Base-by-base conservation (phyloP, 129 eudicot species). In the Arctium minus region DNA sequence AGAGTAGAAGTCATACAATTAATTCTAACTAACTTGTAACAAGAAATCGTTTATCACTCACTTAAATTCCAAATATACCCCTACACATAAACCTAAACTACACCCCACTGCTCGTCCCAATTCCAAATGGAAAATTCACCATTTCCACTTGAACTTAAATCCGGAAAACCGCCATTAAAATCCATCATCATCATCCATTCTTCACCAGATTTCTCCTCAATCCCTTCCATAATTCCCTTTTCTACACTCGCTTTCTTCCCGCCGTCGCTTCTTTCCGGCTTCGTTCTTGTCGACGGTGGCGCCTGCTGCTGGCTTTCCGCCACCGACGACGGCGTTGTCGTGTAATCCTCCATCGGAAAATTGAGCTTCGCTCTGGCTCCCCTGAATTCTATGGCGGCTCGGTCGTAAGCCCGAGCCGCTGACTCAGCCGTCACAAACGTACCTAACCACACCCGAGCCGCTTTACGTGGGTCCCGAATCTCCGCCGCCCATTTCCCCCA, bases 401-500 rank as follows among this genome's bases (percentile, higher is more conserved):
- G 56, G 38, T 92, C 97, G 37, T 92, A 92, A 48, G 97, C 97
- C 15, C 93, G 74, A 5, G 97, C 97, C 4, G 97, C 97, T 35
- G 87, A 93, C 44, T 88, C 97, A 6, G 91, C 97, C 0, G 94
- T 89, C 82, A 73, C 88, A 46, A 92, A 92, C 10, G 97, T 92
- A 11, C 97, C 97, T 50, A 92, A 88, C 97, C 97, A 92, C 53
- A 92, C 93, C n/a, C 97, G 81, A 72, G 84, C 97, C 18, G 97
- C 97, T 62, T 79, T 90, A 2, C 88, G 86, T 0, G 97, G 97
- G 84, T 92, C 94, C 32, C 97, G 83, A 73, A 92, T 92, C 83
- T 92, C 97, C 50, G 97, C 89, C 6, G 97, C 97, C 94, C 94
- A 92, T 81, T 92, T 92, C n/a, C 97, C 97, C 93, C 94, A 90